Evolutionary conservation across 306 rosid species (phyloP), one percentile per base, ranked within the genome.

Genomic region (Argentina anserina): DNA sequence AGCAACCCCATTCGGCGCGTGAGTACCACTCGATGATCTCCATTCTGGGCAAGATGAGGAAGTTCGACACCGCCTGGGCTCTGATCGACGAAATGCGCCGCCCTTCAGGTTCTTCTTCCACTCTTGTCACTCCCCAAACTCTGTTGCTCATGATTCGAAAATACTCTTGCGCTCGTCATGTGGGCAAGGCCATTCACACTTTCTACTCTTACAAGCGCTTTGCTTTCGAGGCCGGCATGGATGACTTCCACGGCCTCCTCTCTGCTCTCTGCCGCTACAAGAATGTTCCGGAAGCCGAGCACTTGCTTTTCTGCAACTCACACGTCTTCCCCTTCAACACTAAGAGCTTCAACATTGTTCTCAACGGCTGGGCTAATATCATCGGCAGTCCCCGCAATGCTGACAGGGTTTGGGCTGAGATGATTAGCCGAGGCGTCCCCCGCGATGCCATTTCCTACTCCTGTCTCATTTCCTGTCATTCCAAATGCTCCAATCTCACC

Each of bases 251-350:
- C 23, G 74, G 81, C 77, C 85, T 93, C 85, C 90, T 93, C 75
- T 89, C 92, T 58, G 97, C 96, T 28, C 98, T 93, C 81, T 90
- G 97, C 67, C 89, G 91, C 65, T 90, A 83, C 81, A 90, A 90
- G 82, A 93, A 89, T 37, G 94, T 89, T 53, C 77, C 83, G 69
- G 96, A 89, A 71, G 97, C 97, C 3, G 96, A 93, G 78, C 86
- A 89, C 74, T 70, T 93, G 26, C 81, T 93, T 25, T 89, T 90
- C 80, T 82, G 86, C 82, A 86, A 86, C 74, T 63, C 77, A 39
- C 73, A 84, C 62, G 84, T 76, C 10, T 90, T 90, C 79, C 92
- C 92, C 0, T 83, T 85, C 47, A 78, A 84, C 69, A 81, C 85
- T 63, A 90, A 89, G 84, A 90, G 97, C 86, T 90, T 93, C 78